Base-by-base conservation (phyloP, 2,329 filamentous ascomycete species). In the Aspergillus clavatus region DNA sequence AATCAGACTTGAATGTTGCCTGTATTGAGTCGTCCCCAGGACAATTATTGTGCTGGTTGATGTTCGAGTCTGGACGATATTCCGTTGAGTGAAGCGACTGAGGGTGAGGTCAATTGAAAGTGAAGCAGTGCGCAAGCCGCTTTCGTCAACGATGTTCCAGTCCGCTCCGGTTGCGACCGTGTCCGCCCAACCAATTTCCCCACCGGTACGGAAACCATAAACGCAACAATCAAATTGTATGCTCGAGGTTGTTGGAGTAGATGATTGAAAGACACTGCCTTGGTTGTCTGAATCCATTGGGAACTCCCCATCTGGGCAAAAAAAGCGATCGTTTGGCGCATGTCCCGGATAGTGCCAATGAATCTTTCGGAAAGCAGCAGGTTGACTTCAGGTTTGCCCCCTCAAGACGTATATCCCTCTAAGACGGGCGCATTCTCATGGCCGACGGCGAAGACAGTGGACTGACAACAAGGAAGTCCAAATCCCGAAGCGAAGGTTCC, bases 101-200 rank as follows among this genome's bases (percentile, higher is more conserved):
- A 29, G 31, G 38, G 8, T n/a, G 14, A 18, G 7, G 29, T 21
- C 7, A 18, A 37, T 4, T 7, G 12, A 36, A 24, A 24, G 39
- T 28, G 35, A 38, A 24, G 16, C 27, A 14, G 31, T 26, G 19
- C 27, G 29, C 42, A 37, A 22, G 39, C 54, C 50, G 54, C 40
- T 40, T 57, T 51, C 50, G 54, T 55, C 49, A 43, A 54, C 35
- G 37, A 38, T 36, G 31, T 35, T 28, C 42, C 36, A 33, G 23
- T 47, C 41, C 40, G 18, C 37, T 41, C 43, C 48, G 46, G 45
- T 53, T 56, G 55, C 53, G 53, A 55, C 51, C 55, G 54, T 50
- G 39, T 40, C 38, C 31, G 16, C 31, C 31, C 18, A 33, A 35
- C 41, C 37, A 22, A 35, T 22, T 33, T 35, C 29, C 43, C 26